Evolutionary conservation across 257 asterid species (phyloP), one percentile per base, ranked within the genome.

Genomic region (Misopates orontium): DNA sequence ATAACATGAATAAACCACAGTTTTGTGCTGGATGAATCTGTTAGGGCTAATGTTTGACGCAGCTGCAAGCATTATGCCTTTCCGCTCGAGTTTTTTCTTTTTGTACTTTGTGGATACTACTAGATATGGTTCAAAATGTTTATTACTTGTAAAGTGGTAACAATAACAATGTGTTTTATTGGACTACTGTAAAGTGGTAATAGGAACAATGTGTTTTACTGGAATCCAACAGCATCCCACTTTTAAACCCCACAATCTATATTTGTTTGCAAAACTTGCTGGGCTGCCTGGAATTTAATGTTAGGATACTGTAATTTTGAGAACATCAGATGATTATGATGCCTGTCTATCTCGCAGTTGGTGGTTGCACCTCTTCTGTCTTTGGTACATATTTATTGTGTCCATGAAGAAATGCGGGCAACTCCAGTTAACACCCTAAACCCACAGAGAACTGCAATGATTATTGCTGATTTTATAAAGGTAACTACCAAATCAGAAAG

Each of bases 361-460:
- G 78, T 94, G 70, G 89, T 86, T 53, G 96, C 85, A 60, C 95
- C 97, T 15, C 63, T 90, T 53, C 91, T 90, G 36, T 85, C 99
- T 5, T 7, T 77, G 16, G 16, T 94, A 67, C 99, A 94, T 58
- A 62, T 94, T 57, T 88, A 85, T 69, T 66, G 97, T 49, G 99
- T 94, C 53, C 54, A 59, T 50, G 96, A 94, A 83, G 96, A 94
- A 83, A 94, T 94, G 97, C 85, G 82, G 62, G 97, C 97, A 66
- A 80, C 95, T 79, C 99, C 99, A 1, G 76, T 94, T 62, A 94
- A 90, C 85, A 94, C 99, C 23, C 86, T 94, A 56, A 94, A 94
- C 71, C 96, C 96, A 1, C 99, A 90, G 78, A 78, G 99, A 82
- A 90, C 99, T 53, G 97, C 96, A 54, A 75, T 93, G 89, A 78